Base-by-base conservation (phyloP, 2,329 filamentous ascomycete genomes). In the Blastomyces parvus region DNA sequence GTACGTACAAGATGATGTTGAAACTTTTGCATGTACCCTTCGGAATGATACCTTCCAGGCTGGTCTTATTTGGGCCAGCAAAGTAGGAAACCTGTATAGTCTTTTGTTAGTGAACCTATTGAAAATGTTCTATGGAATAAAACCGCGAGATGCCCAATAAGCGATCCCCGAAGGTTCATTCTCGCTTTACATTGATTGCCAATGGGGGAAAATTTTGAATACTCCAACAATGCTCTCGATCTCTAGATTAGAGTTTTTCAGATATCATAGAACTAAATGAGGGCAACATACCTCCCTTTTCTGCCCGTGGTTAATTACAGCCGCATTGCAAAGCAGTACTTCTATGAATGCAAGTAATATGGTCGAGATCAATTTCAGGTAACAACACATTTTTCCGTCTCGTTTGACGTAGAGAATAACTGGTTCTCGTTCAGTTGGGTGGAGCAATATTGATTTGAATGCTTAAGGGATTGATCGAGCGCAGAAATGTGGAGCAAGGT, bases 1-100 rank as follows among this genome's bases (percentile, higher is more conserved):
- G n/a, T 42, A 33, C 55, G n/a, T 42, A 57, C 55, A 57, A 57
- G n/a, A 57, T 7, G 33, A n/a, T 17, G 33, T 38, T 57, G n/a
- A 57, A 57, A 22, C 4, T 25, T 6, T 38, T 11, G 25, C 55
- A 57, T n/a, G 13, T 9, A 25, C 33, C 36, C 11, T 57, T 14
- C 27, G n/a, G 33, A 36, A 57, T 57, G n/a, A 57, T 40, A n/a
- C 55, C 55, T 5, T 38, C n/a, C 9, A 40, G 11, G 11, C n/a
- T 40, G 5, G 55, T 38, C 17, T 40, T 8, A 25, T 57, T 57
- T 27, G 33, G 33, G 9, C 55, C 36, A 19, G 11, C 3, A 8
- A 38, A 57, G n/a, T 57, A 57, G 8, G 33, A 25, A 25, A 57
- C 55, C 55, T 57, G 40, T 30, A 55, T 55, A n/a, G 30, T 13